Conservation (phyloP, 2,329 filamentous ascomycete species). For the Metarhizium album region DNA sequence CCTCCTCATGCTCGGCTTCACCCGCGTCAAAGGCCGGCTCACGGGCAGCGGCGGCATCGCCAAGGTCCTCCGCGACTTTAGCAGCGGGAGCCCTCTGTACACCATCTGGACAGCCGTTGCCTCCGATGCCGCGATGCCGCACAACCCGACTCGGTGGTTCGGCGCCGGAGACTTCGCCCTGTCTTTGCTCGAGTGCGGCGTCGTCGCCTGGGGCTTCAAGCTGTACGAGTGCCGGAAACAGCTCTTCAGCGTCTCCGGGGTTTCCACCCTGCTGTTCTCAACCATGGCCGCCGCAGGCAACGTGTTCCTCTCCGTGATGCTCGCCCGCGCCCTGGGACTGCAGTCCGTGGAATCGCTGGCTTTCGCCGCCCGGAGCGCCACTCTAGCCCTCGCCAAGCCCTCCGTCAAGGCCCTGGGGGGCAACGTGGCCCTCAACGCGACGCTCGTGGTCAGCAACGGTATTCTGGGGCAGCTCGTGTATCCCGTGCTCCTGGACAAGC, state of each 20-base stretch:
- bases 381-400: conserved; percentile 37
- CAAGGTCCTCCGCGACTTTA: conserved; percentile 18
- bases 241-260: conserved; percentile 31
- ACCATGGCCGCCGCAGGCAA: conserved; percentile 28
- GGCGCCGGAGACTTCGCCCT: conserved; percentile 39
- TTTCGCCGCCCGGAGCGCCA: conserved; percentile 40
- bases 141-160: conserved; percentile 19
- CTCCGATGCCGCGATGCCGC: conserved; percentile 4
- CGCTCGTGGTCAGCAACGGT: conserved; percentile 40
- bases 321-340: conserved; percentile 26
- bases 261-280: conserved; percentile 27
- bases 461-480: conserved; percentile 32
- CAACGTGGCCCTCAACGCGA: conserved; percentile 36
- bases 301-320: conserved; percentile 30
- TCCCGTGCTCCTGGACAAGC: conserved; percentile 21
- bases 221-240: conserved; percentile 38
- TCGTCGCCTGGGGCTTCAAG: conserved; percentile 43
- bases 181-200: conserved; percentile 38
- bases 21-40: conserved; percentile 25
- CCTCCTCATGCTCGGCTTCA: conserved; percentile 32
- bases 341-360: conserved; percentile 25
- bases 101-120: conserved; percentile 21
- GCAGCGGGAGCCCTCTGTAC: conserved; percentile 24
- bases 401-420: conserved; percentile 34
- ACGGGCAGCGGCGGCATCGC: conserved; percentile 20